Evolutionary conservation across 371 early-diverging fungal species (phyloP), one percentile per base, ranked within the genome.

Genomic region (Fennellomyces sp.): DNA sequence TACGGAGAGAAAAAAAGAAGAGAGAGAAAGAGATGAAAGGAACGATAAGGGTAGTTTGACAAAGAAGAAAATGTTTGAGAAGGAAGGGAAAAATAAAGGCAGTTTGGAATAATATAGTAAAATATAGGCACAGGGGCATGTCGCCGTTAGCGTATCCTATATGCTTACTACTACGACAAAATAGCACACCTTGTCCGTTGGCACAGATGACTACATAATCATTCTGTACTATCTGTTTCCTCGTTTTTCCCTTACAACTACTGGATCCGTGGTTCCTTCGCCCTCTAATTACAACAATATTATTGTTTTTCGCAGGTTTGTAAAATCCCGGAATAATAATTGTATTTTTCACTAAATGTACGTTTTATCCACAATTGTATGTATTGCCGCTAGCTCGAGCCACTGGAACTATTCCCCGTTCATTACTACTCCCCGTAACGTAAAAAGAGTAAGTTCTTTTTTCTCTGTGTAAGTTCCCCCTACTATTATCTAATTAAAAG

Each of bases 31-130:
- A 47, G 17, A 28, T 30, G 42, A 19, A 41, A n/a, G 8, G 41
- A 41, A 13, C n/a, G 41, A 13, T 17, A 41, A 45, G 23, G 23
- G 35, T 33, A 33, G 35, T 33, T n/a, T 48, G 48, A 31, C n/a
- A 33, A 33, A 33, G 35, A 33, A 45, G 45, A 45, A 45, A 21
- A 8, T 41, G 41, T 17, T 52, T 30, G 21, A 52, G 21, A 45
- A 45, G 35, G 35, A 33, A 33, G n/a, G 45, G 27, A 53, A 38
- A 53, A 51, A 53, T n/a, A 54, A 26, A 25, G 39, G 39, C 21
- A 17, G 35, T 33, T 54, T 31, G 51, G 31, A 50, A 50, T 50
- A 50, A 50, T 50, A 50, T 50, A 50, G 51, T 50, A 29, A 28
- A 50, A 50, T 28, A 50, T 50, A 50, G 27, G 29, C 45, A 45